Percentiles rank a stretch among this genome's conserved stretches.
These are phyloP conservation scores for Lentinula lateritia DNA, from an alignment of 768 basidiomycete genomes.

Conservation along the genomic window DNA sequence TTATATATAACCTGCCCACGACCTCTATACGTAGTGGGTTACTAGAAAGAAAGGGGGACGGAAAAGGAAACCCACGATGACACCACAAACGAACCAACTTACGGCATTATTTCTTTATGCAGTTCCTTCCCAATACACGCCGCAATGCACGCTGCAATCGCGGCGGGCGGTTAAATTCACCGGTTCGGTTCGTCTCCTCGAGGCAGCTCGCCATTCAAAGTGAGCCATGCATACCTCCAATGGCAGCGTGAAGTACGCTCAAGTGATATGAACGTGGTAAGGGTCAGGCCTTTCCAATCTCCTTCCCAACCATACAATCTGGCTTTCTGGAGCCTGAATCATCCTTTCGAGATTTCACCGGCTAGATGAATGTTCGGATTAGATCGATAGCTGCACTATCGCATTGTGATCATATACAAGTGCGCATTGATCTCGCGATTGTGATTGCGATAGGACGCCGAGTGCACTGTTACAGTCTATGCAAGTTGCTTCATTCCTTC, in stretches of 20 bases:
- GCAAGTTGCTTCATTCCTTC: neutral
- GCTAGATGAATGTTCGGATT: slow-evolving; percentile 2
- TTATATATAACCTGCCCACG: slow-evolving; percentile 7
- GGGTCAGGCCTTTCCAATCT: neutral
- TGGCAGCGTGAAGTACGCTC: neutral
- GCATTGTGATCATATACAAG: neutral
- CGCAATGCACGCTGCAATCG: neutral
- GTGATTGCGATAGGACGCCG: neutral
- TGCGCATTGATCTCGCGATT: neutral
- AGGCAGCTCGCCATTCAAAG: slow-evolving; percentile 2
- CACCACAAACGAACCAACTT: slow-evolving; percentile 5
- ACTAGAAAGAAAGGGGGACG: slow-evolving; percentile 4
- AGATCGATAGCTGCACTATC: neutral
- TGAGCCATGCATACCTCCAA: neutral
- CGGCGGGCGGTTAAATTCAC: neutral
- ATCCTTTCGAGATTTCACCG: slow-evolving; percentile 2
- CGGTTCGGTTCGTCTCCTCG: slow-evolving; percentile 2
- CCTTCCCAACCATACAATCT: neutral
- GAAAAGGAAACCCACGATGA: slow-evolving; percentile 5
- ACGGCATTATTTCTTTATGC: slow-evolving; percentile 4
- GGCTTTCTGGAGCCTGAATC: neutral
- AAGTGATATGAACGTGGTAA: slow-evolving; percentile 1
- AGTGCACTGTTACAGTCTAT: neutral
- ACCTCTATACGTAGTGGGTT: slow-evolving; percentile 1
- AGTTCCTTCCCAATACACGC: neutral